Percentiles rank a stretch among this genome's conserved stretches.
Evolutionary conservation across 768 basidiomycete genomes (phyloP).

Genomic region (Boletus rubroflammeus): DNA sequence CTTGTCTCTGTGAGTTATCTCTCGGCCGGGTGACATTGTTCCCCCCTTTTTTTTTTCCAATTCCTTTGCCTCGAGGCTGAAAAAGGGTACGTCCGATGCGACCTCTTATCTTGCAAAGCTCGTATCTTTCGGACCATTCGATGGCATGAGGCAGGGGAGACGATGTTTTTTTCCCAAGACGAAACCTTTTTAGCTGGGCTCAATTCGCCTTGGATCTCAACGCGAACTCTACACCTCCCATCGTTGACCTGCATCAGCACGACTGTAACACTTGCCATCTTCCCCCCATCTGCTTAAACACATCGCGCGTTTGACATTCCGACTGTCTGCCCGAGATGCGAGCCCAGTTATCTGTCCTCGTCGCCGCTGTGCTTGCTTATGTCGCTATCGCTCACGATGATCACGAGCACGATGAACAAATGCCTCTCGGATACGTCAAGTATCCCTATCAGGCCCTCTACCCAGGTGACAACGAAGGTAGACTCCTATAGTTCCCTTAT

Average conservation of each 20-base stretch:
- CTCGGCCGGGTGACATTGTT: not conserved
- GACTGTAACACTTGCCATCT: not conserved
- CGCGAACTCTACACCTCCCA: not conserved
- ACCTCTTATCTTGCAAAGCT: slow-evolving; percentile 12
- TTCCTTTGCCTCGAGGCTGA: slow-evolving; percentile 46
- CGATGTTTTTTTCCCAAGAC: slow-evolving; percentile 24
- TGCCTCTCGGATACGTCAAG: slow-evolving; percentile 64
- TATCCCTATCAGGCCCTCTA: slow-evolving; percentile 60
- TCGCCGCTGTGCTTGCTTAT: slow-evolving; percentile 25
- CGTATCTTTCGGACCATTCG: slow-evolving; percentile 13
- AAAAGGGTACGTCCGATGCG: slow-evolving; percentile 22
- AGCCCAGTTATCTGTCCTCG: slow-evolving; percentile 20
- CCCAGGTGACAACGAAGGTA: slow-evolving; percentile 58
- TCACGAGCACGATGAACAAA: slow-evolving; percentile 48
- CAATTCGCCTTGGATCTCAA: not conserved
- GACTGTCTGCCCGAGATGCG: slow-evolving; percentile 18
- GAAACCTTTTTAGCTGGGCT: slow-evolving; percentile 18
- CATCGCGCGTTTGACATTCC: not conserved
- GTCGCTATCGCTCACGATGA: slow-evolving; percentile 35
- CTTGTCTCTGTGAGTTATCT: slow-evolving; percentile 7
- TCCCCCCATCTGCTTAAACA: not conserved
- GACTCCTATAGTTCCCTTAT: too few relatives aligned
- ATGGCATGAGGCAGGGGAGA: slow-evolving; percentile 21
- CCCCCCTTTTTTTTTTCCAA: not conserved
- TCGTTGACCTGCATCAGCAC: not conserved